phyloP scores from a whole-genome alignment of 768 basidiomycete species.

The Leccinum longicurvipes region DNA sequence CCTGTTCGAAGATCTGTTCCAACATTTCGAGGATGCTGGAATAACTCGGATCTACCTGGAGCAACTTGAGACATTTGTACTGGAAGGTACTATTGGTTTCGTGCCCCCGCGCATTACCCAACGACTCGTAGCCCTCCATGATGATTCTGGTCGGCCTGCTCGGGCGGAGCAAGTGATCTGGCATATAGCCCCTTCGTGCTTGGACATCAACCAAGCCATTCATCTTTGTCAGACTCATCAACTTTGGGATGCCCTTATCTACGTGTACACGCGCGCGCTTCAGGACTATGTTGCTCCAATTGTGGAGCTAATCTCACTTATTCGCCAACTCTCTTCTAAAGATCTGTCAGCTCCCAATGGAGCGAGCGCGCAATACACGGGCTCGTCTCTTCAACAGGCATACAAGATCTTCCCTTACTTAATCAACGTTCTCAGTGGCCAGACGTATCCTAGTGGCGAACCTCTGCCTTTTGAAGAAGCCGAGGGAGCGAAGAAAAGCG shows the following conservation, averaged over 20 bases:
- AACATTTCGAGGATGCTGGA: constrained; percentile 79
- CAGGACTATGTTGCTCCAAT: constrained; percentile 87
- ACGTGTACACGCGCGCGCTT: constrained; percentile 87
- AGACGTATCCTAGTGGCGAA: constrained; percentile 83
- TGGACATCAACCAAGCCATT: constrained; percentile 94
- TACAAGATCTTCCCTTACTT: constrained; percentile 93
- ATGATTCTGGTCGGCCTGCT: constrained; percentile 64
- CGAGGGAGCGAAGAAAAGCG: constrained; percentile 60
- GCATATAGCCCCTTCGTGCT: constrained; percentile 87
- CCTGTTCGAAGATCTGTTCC: constrained; percentile 91
- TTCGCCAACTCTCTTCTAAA: constrained; percentile 42
- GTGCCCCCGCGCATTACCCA: constrained; percentile 90
- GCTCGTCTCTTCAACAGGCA: constrained; percentile 55
- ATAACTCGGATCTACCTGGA: constrained; percentile 82
- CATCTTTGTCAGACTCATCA: constrained; percentile 76
- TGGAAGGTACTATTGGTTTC: constrained; percentile 65
- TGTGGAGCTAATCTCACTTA: constrained; percentile 76
- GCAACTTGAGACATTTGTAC: constrained; percentile 78
- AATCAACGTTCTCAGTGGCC: constrained; percentile 73
- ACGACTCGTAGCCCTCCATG: constrained; percentile 74
- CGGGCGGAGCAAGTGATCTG: constrained; percentile 88
- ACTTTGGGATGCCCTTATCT: constrained; percentile 92
- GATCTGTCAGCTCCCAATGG: constrained; percentile 4
- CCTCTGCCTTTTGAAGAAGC: constrained; percentile 64
- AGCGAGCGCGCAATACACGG: constrained; percentile 12